Base-by-base conservation (phyloP, 1,284 basidiomycete genomes). In the Ceratobasidium theobromae region DNA sequence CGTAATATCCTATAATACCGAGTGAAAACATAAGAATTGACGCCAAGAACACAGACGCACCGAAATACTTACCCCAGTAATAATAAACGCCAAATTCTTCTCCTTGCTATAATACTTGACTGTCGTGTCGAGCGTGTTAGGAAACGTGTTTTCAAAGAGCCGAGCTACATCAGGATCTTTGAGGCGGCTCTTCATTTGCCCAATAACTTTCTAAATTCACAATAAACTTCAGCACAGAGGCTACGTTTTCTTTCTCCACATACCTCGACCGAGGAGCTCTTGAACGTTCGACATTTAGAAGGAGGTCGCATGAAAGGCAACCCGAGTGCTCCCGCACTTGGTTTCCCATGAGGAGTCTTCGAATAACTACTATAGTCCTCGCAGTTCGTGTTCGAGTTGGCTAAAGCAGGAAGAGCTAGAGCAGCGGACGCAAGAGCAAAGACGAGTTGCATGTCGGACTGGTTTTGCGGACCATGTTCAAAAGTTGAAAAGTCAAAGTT, bases 81-180 rank as follows among this genome's bases (percentile, higher is more conserved):
- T 86, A 52, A 89, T 87, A 72, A 89, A 90, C 0, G 88, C 88
- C 33, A 89, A 71, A 71, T 89, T 88, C 71, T 87, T 79, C 53
- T 38, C 48, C 25, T 23, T 48, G 72, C 80, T 84, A 74, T 85
- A 89, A 71, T 89, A 90, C 74, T 82, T 86, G 54, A 90, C 83
- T 5, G 88, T 89, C 1, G 87, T 89, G 72, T 90, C 88, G 35
- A 90, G 79, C 0, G 88, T 90, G 70, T 88, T 88, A 1, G 88
- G 87, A 72, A 89, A 89, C 0, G 88, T 85, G 68, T 90, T 90
- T 74, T 89, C 88, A 69, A 90, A 90, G 30, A 90, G 72, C 65
- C 86, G 80, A 18, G 88, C 88, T 64, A 90, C 71, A 71, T 90
- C 88, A 0, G 88, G 86, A 72, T 90, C 86, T 73, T 84, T 88